These are phyloP conservation scores for Microcos paniculata DNA, from an alignment of 345 rosid species.

Conservation along the genomic window DNA sequence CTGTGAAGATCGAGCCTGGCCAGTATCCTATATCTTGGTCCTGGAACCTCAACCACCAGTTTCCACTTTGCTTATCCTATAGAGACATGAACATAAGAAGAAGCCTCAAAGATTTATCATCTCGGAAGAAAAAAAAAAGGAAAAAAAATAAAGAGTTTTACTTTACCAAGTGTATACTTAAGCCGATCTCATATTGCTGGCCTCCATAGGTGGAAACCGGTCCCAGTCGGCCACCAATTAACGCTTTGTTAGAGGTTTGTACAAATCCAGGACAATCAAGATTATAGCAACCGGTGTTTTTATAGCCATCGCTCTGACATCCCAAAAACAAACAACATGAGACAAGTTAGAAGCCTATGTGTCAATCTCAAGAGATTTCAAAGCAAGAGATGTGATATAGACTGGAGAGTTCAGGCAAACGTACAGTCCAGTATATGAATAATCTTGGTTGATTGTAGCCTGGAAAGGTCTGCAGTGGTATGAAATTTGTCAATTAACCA, in stretches of 20 bases:
- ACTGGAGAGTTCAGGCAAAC: no score
- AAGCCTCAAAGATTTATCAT: neutral
- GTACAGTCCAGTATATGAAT: conserved; percentile 38
- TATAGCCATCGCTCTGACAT: conserved; percentile 29
- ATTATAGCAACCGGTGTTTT: conserved; percentile 31
- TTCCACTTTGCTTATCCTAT: conserved; percentile 37
- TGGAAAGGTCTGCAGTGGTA: conserved; percentile 1
- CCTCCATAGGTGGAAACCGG: conserved; percentile 32
- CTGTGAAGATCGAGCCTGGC: conserved; percentile 41
- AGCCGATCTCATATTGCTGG: neutral
- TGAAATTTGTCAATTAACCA: neutral
- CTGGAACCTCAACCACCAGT: conserved; percentile 44
- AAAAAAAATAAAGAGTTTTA: neutral
- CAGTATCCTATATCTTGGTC: conserved; percentile 38
- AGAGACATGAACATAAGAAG: neutral
- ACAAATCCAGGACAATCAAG: conserved; percentile 36
- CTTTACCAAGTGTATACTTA: conserved; percentile 23
- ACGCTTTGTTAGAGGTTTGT: neutral
- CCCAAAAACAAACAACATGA: neutral
- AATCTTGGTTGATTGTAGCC: neutral
- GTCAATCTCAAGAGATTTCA: no score
- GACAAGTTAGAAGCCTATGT: no score
- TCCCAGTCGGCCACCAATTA: neutral
- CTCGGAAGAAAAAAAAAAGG: no score
- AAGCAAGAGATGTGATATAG: no score